Evolutionary conservation across 441 rosid species (phyloP), one percentile per base, ranked within the genome.

Genomic region (Raphanus hybrid): DNA sequence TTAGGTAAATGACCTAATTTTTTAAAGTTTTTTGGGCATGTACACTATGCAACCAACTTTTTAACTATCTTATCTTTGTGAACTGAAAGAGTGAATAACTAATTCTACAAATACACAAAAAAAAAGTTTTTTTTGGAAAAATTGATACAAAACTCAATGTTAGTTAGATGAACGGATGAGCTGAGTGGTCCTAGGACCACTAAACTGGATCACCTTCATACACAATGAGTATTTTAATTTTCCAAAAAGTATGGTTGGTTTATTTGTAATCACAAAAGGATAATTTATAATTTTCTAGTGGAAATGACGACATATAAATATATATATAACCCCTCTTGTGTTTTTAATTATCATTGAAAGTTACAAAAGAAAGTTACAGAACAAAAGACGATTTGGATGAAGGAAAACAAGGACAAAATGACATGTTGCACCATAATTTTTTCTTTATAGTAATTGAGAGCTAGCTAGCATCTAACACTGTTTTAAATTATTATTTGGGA

Each of bases 121-220:
- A 35, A 35, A 35, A 35, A 37, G 10, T 8, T 37, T 2, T 29
- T 29, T 29, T 29, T 29, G 0, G 34, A 37, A 9, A 37, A 37
- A 37, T 37, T 37, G 43, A 37, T 35, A 37, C 43, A 41, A 41
- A 75, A 6, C 55, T 61, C 62, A 16, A 32, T 69, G 43, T 26
- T 8, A 26, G 70, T 70, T 69, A 59, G 65, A 39, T 26, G 48
- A 69, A 18, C 5, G 12, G 27, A n/a, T 48, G 63, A 70, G 11
- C 41, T 65, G 65, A 71, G 80, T 77, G 80, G 80, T 77, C 80
- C 80, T 77, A 43, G 72, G 72, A 45, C 80, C 75, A 69, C 70
- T 76, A 52, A 34, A 29, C 80, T 26, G 35, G 9, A 61, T 62
- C 66, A 69, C 57, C 57, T 50, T n/a, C 57, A 50, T 50, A 50